phyloP scores from a whole-genome alignment of 2,329 filamentous ascomycete species.

The Cyphellophora attinorum region DNA sequence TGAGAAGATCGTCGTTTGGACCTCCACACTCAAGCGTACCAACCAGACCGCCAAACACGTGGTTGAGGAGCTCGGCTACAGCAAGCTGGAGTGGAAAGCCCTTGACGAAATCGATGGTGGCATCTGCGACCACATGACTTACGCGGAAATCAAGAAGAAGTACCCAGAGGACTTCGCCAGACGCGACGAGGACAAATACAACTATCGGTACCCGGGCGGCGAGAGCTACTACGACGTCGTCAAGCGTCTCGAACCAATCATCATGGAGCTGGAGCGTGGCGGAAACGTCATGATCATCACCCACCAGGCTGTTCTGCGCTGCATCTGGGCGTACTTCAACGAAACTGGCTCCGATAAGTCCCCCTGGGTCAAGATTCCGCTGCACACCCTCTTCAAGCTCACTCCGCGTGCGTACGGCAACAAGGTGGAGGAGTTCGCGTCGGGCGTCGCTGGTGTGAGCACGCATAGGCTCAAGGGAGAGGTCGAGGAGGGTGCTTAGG shows the following conservation, averaged over 20 bases:
- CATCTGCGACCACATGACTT: constrained; percentile 92
- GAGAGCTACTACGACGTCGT: constrained; percentile 96
- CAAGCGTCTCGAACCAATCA: constrained; percentile 94
- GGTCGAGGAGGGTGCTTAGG: neutral
- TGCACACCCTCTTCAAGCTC: constrained; percentile 93
- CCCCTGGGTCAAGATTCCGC: constrained; percentile 96
- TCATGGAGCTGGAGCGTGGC: constrained; percentile 94
- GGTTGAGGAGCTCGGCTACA: constrained; percentile 58
- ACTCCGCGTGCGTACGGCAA: constrained; percentile 92
- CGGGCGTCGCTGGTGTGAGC: constrained; percentile 89
- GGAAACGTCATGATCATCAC: constrained; percentile 98
- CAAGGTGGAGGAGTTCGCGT: constrained; percentile 76
- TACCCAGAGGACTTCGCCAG: constrained; percentile 94
- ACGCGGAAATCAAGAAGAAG: constrained; percentile 81
- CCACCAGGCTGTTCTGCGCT: constrained; percentile 90
- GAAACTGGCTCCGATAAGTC: constrained; percentile 86
- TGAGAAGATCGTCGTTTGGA: constrained; percentile 62
- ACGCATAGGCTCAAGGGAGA: constrained; percentile 82
- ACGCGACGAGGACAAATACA: constrained; percentile 97
- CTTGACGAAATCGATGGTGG: constrained; percentile 94
- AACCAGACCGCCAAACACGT: constrained; percentile 85
- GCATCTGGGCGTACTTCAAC: constrained; percentile 99
- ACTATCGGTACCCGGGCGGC: constrained; percentile 94
- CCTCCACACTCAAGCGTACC: constrained; percentile 68
- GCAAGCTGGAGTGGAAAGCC: constrained; percentile 97